These are phyloP conservation scores for Verticillium albo-atrum DNA, from an alignment of 2,329 filamentous ascomycete species.

Conservation along the genomic window DNA sequence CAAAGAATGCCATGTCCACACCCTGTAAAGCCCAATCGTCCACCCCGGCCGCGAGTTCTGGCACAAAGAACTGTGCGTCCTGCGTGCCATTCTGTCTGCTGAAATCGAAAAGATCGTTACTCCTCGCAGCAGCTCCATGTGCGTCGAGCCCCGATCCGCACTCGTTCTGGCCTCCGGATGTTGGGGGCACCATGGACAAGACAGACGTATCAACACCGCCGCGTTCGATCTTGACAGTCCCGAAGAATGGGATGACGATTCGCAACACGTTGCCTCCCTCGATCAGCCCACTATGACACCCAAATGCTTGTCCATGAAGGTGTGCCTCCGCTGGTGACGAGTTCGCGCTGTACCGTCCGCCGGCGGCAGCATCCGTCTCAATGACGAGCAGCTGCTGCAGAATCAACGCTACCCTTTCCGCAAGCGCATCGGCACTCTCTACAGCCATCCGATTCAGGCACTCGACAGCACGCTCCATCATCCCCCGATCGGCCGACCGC, in stretches of 20 bases:
- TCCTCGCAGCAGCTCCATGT: background rate
- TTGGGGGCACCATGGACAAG: background rate
- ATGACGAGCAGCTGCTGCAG: background rate
- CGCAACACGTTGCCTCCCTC: conserved; percentile 14
- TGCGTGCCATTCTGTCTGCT: background rate
- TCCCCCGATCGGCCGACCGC: background rate
- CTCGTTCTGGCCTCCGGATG: background rate
- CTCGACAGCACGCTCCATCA: background rate
- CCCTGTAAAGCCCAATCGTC: conserved; percentile 20
- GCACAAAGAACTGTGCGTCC: background rate
- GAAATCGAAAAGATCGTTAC: background rate
- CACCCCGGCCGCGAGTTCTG: conserved; percentile 9
- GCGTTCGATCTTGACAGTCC: conserved; percentile 30
- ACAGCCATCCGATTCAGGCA: background rate
- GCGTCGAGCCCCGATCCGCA: no score
- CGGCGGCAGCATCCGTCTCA: background rate
- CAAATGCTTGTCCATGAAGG: conserved; percentile 13
- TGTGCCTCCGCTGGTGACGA: background rate
- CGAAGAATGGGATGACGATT: conserved; percentile 38
- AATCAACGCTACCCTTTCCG: background rate
- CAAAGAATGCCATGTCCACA: conserved; percentile 24
- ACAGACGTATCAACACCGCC: conserved; percentile 6
- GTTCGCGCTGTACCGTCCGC: background rate
- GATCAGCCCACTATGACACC: background rate
- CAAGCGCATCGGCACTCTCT: background rate